Evolutionary conservation across 768 basidiomycete species (phyloP), one percentile per base, ranked within the genome.

Genomic region (Hygrocybe punicea): DNA sequence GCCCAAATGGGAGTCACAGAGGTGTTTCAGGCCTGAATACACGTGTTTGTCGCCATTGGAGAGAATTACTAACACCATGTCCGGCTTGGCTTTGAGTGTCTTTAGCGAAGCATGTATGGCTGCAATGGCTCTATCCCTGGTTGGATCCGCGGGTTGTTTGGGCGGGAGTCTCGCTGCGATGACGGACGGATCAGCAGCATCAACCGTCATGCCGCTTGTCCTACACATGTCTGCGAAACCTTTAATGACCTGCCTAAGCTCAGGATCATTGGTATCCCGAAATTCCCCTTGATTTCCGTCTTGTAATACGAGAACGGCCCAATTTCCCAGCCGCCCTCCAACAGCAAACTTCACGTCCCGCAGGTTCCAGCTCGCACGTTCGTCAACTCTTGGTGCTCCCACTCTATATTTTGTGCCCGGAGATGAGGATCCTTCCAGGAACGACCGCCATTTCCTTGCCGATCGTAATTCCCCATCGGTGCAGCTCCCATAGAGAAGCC

Each of bases 281-380:
- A 91, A 91, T 63, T 42, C 83, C 81, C n/a, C 81, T 65, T 13
- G 23, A 51, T 76, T 77, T 11, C 78, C 75, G 60, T 91, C 89
- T 56, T 76, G 72, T 60, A 93, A 82, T 42, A 90, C 71, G 13
- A 93, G 71, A 10, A 91, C 85, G 1, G 78, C 81, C 87, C 89
- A 91, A 21, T 80, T 81, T 21, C 74, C 73, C 49, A 93, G 68
- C 13, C 63, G 69, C 6, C 76, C 83, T 9, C 87, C 87, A 23
- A 66, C 70, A 2, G 81, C 72, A 63, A 92, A 92, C 61, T 79
- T 82, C 62, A 87, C 78, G 44, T 78, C 76, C 47, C 80, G 80
- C 57, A 92, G 73, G 60, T 92, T 93, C 91, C 91, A 93, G 61
- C 83, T 82, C 0, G 87, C 91, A n/a, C 82, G 79, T 33, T 76